Base-by-base conservation (phyloP, 768 basidiomycete species). In the Lactarius trivialis region DNA sequence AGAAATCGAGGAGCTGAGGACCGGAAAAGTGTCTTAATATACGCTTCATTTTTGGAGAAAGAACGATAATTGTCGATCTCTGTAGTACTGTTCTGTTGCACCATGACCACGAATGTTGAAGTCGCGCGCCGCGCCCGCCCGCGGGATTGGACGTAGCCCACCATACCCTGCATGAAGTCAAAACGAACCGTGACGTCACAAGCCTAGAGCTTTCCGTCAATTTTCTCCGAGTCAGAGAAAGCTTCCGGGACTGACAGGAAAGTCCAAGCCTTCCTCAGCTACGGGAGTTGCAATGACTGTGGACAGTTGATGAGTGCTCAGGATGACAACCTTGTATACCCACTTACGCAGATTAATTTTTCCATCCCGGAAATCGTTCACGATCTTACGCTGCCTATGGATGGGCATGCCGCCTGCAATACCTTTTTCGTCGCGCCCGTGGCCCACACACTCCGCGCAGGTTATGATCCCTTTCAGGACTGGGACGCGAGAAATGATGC, bases 191-290 rank as follows among this genome's bases (percentile, higher is more conserved):
- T 89, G 8, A 94, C 77, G 69, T 92, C 89, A 71, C 92, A 94
- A 12, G 86, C 86, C 88, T 91, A 36, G 4, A 21, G 9, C 49
- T 58, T 65, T 48, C 57, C 36, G 33, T 63, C 33, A 63, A 67
- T 30, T 63, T 51, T 19, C 50, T 54, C 34, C 33, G 19, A 36
- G 58, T 45, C 32, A 51, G 17, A 39, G 32, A 48, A 36, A 32
- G 19, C 12, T 43, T 21, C 55, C 48, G 19, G 41, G 26, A 73
- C 82, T 58, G 69, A 88, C 87, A 26, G 88, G 88, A 75, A 96
- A 92, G 71, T 96, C 93, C 19, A 96, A 79, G 0, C 93, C 93
- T 76, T 96, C 93, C 73, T 96, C 93, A 0, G 91, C 93, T 15
- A 95, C 91, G 6, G 86, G 85, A 0, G 91, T 93, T 4, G 91